Base-by-base conservation (phyloP, 2,329 filamentous ascomycete genomes). In the Alternaria infectoria region DNA sequence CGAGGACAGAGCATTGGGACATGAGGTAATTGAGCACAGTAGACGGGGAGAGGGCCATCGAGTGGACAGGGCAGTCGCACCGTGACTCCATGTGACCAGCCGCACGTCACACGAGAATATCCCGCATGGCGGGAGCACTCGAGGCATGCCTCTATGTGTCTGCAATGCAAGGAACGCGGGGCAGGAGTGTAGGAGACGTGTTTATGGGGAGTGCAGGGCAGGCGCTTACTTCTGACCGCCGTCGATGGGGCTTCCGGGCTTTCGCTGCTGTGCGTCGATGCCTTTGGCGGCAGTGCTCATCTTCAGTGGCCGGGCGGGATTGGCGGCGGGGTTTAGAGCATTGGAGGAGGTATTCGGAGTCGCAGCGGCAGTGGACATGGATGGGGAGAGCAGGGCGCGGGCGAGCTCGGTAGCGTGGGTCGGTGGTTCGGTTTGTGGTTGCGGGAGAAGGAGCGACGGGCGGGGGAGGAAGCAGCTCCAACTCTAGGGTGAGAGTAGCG, bases 181-280 rank as follows among this genome's bases (percentile, higher is more conserved):
- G 55, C 36, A 9, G 15, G 13, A 28, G 21, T 56, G 28, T 28
- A 13, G 6, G 40, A 40, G 15, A 43, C 13, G 12, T 45, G 30
- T 49, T n/a, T 10, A 28, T 21, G 19, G 43, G 25, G 17, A 28
- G 19, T 28, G 47, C 43, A 45, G 47, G 21, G 46, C 25, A 58
- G 26, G 47, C 63, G 68, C 85, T 79, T 83, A 88, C 86, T 84
- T 86, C 76, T 85, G 83, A 70, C 78, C 81, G 66, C 79, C 83
- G 74, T 88, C 86, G 49, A 84, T 81, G 65, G 86, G 86, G 75
- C 85, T 87, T 61, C 80, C 83, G 69, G 84, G 86, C 78, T 86
- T 86, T 77, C 86, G 85, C 75, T 81, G 80, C 64, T 81, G 80
- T 65, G 79, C 80, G 76, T 87, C 85, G 64, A 84, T 79, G 63